Evolutionary conservation across 305 asterid genomes (phyloP), one percentile per base, ranked within the genome.

Genomic region (Ajuga reptans): DNA sequence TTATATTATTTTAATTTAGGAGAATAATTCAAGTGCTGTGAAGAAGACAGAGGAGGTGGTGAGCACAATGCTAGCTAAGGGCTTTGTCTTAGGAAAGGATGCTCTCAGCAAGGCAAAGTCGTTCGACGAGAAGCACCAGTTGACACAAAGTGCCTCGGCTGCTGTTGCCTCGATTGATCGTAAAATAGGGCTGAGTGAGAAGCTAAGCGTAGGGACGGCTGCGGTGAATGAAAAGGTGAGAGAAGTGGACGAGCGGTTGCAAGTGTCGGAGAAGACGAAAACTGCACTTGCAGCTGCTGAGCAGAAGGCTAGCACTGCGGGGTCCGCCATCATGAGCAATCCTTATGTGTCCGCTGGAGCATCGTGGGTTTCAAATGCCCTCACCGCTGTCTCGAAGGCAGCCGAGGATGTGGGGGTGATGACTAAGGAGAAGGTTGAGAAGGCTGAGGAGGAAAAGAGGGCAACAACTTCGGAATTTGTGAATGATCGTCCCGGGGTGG

Each of bases 51-150:
- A 77, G 80, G 84, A 84, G 39, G 83, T 84, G 29, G 95, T 85
- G 9, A 77, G 85, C 81, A 78, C 82, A 3, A 81, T 85, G 82
- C 79, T 85, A 24, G 85, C 95, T 5, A 85, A 72, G 79, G 95
- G 91, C 4, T 87, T 79, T 50, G 75, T 76, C 9, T 66, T 87
- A 65, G 89, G 89, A 65, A 84, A 85, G 60, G 91, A 82, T 67
- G 89, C 86, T 14, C 64, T 87, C 9, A 80, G 76, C 61, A 81
- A 63, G 72, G 91, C 91, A 9, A 78, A 79, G 72, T 68, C 80
- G 6, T 72, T 87, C 1, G 89, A 85, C 3, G 81, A 84, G 57
- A 85, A 64, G 83, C 95, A 80, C 75, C 80, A 72, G 1, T 46
- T 78, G 74, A 78, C 78, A 36, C 60, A 79, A 14, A 79, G 73